Percentiles rank a stretch among this genome's conserved stretches.
Conservation (phyloP, 202 grass and related monocot species). For the Bolboschoenoplectus hybrid region DNA sequence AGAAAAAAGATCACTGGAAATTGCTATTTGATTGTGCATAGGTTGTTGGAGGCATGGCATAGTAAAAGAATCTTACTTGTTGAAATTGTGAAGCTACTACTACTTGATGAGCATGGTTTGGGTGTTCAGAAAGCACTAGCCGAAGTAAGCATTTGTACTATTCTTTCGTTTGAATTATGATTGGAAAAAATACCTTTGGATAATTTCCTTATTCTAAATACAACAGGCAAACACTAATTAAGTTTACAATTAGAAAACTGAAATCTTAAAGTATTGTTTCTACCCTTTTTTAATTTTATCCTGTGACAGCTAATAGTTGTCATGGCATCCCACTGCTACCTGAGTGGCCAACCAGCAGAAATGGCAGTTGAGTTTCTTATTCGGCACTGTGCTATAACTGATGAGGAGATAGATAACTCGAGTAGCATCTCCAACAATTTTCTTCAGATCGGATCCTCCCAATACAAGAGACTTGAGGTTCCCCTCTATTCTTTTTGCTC, state of each 20-base stretch:
- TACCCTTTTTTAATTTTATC: conserved; percentile 40
- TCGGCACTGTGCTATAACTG: conserved; percentile 75
- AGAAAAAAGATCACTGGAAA: conserved; percentile 7
- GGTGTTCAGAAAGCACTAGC: conserved; percentile 79
- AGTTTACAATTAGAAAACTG: conserved; percentile 27
- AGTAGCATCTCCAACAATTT: conserved; percentile 46
- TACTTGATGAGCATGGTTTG: conserved; percentile 75
- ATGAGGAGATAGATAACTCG: conserved; percentile 66
- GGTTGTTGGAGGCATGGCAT: conserved; percentile 98
- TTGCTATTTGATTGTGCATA: conserved; percentile 31
- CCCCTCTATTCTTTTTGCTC: conserved; percentile 28
- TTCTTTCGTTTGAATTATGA: not conserved
- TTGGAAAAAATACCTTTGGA: conserved; percentile 12
- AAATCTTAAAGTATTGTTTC: conserved; percentile 24
- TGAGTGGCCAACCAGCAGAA: conserved; percentile 80
- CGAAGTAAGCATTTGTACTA: conserved; percentile 54
- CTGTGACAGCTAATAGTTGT: conserved; percentile 89
- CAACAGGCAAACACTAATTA: not conserved
- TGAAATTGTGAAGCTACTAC: conserved; percentile 80
- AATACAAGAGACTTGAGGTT: conserved; percentile 90
- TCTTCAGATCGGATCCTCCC: conserved; percentile 68
- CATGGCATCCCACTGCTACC: conserved; percentile 97
- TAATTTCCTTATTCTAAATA: conserved; percentile 9
- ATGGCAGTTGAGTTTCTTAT: conserved; percentile 82
- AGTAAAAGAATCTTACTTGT: conserved; percentile 68